phyloP scores from a whole-genome alignment of 2,329 filamentous ascomycete genomes.

The Aureobasidium musti region DNA sequence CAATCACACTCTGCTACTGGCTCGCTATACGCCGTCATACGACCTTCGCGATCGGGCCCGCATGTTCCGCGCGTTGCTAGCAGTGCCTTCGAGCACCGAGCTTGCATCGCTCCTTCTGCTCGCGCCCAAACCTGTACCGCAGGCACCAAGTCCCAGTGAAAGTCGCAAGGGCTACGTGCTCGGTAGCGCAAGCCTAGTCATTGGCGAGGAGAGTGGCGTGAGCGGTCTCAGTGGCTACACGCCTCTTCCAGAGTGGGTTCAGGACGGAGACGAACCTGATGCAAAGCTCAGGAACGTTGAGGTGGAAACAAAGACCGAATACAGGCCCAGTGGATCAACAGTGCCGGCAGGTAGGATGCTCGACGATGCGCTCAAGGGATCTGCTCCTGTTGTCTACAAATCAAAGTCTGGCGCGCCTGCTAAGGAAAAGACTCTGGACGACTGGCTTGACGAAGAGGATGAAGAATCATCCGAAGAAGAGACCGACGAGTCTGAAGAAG shows the following conservation, averaged over 20 bases:
- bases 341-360: conserved; percentile 65
- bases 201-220: conserved; percentile 72
- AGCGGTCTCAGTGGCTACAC: conserved; percentile 79
- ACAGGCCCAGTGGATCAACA: conserved; percentile 38
- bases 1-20: conserved; percentile 80
- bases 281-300: conserved; percentile 67
- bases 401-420: conserved; percentile 51
- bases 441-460: conserved; percentile 81
- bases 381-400: conserved; percentile 42
- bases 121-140: conserved; percentile 90
- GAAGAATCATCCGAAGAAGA: conserved; percentile 49
- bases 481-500: conserved; percentile 54
- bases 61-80: conserved; percentile 81
- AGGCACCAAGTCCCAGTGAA: conserved; percentile 86
- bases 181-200: conserved; percentile 80
- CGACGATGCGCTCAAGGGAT: conserved; percentile 57
- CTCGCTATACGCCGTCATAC: conserved; percentile 91
- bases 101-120: conserved; percentile 87
- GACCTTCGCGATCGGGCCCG: conserved; percentile 89
- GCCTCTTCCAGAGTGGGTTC: conserved; percentile 80
- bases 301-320: conserved; percentile 40
- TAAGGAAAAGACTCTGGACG: conserved; percentile 79
- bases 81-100: conserved; percentile 72
- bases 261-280: conserved; percentile 76
- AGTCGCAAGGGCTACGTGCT: conserved; percentile 74